phyloP scores from a whole-genome alignment of 2,329 filamentous ascomycete species.

The Didymella segeticola region DNA sequence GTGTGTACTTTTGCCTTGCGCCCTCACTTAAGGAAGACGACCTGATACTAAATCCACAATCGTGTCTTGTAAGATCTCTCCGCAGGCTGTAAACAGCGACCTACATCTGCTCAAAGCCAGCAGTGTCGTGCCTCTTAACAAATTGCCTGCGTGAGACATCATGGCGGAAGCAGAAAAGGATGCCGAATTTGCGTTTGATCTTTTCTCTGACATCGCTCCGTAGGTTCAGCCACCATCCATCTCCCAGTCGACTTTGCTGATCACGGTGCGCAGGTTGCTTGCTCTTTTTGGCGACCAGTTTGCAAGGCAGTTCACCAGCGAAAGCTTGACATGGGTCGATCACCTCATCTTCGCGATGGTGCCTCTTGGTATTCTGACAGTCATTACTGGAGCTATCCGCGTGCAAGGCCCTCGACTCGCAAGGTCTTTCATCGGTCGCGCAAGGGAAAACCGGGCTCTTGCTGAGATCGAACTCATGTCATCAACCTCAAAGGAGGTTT shows the following conservation, averaged over 20 bases:
- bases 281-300: slow-evolving; percentile 40
- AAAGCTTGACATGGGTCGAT: slow-evolving; percentile 32
- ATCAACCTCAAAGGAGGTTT: slow-evolving; percentile 43
- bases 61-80: too few relatives aligned
- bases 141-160: too few relatives aligned
- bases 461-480: slow-evolving; percentile 52
- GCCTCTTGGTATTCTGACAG: slow-evolving; percentile 52
- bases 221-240: background rate
- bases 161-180: background rate
- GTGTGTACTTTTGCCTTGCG: too few relatives aligned
- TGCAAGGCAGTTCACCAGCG: slow-evolving; percentile 44
- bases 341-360: slow-evolving; percentile 47
- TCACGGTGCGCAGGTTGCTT: slow-evolving; percentile 33
- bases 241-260: too few relatives aligned
- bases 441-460: slow-evolving; percentile 43
- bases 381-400: slow-evolving; percentile 42
- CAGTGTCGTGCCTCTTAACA: too few relatives aligned
- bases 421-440: slow-evolving; percentile 51
- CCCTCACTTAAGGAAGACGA: too few relatives aligned
- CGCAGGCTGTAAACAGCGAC: too few relatives aligned
- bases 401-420: slow-evolving; percentile 38
- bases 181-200: background rate
- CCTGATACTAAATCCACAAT: too few relatives aligned
- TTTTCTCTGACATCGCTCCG: slow-evolving; percentile 1
- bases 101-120: too few relatives aligned